Evolutionary conservation across 306 rosid genomes (phyloP), one percentile per base, ranked within the genome.

Genomic region (Cucurbita moschata): DNA sequence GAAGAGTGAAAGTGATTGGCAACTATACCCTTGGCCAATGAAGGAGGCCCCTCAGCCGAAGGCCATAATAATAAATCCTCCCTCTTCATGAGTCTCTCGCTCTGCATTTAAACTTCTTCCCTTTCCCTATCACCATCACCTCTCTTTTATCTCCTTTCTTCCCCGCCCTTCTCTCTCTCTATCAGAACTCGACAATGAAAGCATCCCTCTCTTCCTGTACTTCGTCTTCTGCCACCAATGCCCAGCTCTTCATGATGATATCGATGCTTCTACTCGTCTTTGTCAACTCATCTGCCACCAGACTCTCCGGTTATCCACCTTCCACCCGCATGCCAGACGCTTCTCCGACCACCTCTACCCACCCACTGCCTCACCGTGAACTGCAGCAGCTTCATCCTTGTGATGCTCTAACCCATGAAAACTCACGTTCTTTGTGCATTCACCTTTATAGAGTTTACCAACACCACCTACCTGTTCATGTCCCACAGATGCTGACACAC

Each of bases 401-500:
- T 79, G 86, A 77, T 47, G 79, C 92, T 21, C 82, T 92, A 54
- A 80, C 92, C 19, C 87, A 55, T 30, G 77, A 73, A 80, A 85
- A 59, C 43, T 55, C 85, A 42, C 97, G 89, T 77, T 84, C 95
- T 77, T 71, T 94, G 75, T 94, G 99, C 77, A 67, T 70, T 50
- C 80, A 85, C 11, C 81, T 90, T 10, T 92, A 83, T 57, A 79
- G 78, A 71, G 66, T 61, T 66, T 71, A 72, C 77, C 85, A 60
- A 44, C 21, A 73, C n/a, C 76, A 58, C 14, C 62, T 38, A 5
- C 76, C 40, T 5, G 39, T 30, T 8, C 50, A 77, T 1, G 53
- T 79, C 7, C 79, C 81, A 12, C 38, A 82, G 40, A 73, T 76
- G 5, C 52, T n/a, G 16, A 62, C 54, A 1, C 39, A 43, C 51